Evolutionary conservation across 768 basidiomycete species (phyloP), one percentile per base, ranked within the genome.

Genomic region (Serendipita sp.): DNA sequence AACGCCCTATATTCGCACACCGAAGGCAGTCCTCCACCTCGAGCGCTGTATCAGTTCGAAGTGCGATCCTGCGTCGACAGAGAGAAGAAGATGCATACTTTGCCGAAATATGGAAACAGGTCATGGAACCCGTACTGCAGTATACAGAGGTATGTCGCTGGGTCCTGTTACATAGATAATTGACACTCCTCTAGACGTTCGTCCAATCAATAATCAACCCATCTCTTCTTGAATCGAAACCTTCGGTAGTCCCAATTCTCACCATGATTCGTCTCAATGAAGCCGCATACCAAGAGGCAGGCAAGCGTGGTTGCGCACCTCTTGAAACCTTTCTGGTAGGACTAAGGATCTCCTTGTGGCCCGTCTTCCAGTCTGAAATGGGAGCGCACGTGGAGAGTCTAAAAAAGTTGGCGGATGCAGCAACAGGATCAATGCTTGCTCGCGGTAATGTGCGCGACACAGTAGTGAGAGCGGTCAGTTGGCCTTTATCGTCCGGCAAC

Each of bases 231-330:
- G 86, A 90, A 16, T 85, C 90, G 3, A 71, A 79, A 3, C 92
- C 91, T 0, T 81, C 88, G 0, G 79, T 84, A 1, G 76, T 88
- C 41, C 80, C 90, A 2, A 81, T 98, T 13, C 76, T 98, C 38
- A 87, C 87, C 1, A 92, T 97, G 82, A 93, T 97, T 68, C 83
- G 92, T 13, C 75, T 99, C 17, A 89, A 88, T 51, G 93, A 97
- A 71, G 82, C 83, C 44, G 78, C 92, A 42, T 79, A 88, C 48
- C 68, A 77, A 3, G 86, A 90, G 67, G 81, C 90, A 13, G 86
- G 91, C 69, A 81, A 79, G 66, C 83, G 92, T 53, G 81, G 79
- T 9, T 91, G 88, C 67, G 75, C 84, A 3, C 89, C 93, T 14
- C 78, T 93, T 22, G 89, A 94, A 67, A 79, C 81, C 5, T 92